Evolutionary conservation across 2,329 filamentous ascomycete species (phyloP).

Genomic region (Bimuria novae-zelandiae): DNA sequence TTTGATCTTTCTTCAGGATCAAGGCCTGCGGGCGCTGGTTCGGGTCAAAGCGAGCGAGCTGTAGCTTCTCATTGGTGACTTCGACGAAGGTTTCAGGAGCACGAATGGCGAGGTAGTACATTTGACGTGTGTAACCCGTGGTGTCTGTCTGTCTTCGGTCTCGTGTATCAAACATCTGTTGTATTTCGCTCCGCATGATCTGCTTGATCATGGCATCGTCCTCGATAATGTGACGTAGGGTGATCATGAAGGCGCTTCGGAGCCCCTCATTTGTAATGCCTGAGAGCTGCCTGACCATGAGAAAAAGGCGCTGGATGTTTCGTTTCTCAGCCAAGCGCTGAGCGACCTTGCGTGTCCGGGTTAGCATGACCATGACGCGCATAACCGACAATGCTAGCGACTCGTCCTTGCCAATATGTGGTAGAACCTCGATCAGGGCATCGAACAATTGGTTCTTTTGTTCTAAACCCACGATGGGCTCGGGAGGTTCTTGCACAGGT

Average conservation of each 20-base stretch:
- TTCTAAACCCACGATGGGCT: constrained; percentile 65
- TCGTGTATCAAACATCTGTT: constrained; percentile 68
- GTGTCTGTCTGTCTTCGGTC: constrained; percentile 65
- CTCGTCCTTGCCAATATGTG: constrained; percentile 85
- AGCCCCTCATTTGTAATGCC: constrained; percentile 77
- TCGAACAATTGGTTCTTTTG: constrained; percentile 75
- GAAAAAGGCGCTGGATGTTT: constrained; percentile 86
- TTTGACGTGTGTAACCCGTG: constrained; percentile 71
- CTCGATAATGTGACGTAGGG: constrained; percentile 90
- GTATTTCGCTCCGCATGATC: constrained; percentile 89
- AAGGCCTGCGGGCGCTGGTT: constrained; percentile 59
- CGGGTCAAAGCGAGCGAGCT: constrained; percentile 67
- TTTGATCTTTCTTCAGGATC: constrained; percentile 56
- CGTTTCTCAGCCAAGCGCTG: constrained; percentile 80
- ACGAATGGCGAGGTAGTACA: constrained; percentile 80
- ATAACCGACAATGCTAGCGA: constrained; percentile 80
- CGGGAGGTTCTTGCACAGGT: constrained; percentile 63
- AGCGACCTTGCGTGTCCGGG: constrained; percentile 76
- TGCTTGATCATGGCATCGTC: constrained; percentile 90
- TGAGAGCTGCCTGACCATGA: constrained; percentile 92
- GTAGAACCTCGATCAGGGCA: constrained; percentile 79
- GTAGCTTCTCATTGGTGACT: constrained; percentile 81
- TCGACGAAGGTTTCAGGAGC: constrained; percentile 86
- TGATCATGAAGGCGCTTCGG: constrained; percentile 76
- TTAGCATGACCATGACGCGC: constrained; percentile 84